A percentile compares a stretch with the other conserved stretches of the same genome.
These are phyloP conservation scores for Protostelium mycophagum DNA, from an alignment of 78 protist species.

Conservation along the genomic window DNA sequence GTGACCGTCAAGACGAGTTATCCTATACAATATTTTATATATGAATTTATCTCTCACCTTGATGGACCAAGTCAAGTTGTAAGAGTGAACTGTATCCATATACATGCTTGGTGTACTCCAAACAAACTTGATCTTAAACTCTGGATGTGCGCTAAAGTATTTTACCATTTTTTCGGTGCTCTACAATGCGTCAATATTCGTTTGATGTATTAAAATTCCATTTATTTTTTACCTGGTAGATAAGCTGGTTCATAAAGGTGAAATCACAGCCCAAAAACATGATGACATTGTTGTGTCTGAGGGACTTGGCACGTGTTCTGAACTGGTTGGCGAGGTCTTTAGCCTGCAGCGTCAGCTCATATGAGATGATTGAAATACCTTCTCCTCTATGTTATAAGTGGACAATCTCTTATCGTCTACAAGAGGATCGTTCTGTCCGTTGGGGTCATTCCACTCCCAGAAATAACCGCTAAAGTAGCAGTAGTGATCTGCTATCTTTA, in stretches of 20 bases:
- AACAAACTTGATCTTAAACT: conserved; percentile 34
- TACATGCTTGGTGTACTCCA: conserved; percentile 70
- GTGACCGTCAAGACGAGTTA: background rate
- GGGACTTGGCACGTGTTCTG: background rate
- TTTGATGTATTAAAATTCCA: background rate
- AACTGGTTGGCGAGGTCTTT: background rate
- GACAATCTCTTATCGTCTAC: background rate
- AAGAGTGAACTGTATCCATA: conserved; percentile 31
- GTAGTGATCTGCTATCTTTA: background rate
- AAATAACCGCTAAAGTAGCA: background rate
- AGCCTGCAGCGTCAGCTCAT: background rate
- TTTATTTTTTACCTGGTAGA: conserved; percentile 4
- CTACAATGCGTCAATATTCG: conserved; percentile 2
- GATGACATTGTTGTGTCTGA: conserved; percentile 48
- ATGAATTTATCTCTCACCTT: conserved; percentile 76
- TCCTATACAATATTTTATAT: no score
- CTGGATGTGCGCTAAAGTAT: conserved; percentile 49
- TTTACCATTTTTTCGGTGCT: conserved; percentile 75
- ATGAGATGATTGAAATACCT: conserved; percentile 20
- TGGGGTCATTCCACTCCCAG: background rate
- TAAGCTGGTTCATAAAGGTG: conserved; percentile 60
- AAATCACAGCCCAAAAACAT: conserved; percentile 82
- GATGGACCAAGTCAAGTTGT: conserved; percentile 29
- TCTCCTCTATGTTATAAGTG: conserved; percentile 17
- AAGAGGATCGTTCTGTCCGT: background rate